A percentile compares a stretch with the other conserved stretches of the same genome.
Evolutionary conservation across 2,329 filamentous ascomycete genomes (phyloP).

Genomic region (Emergomyces pasteurianus): DNA sequence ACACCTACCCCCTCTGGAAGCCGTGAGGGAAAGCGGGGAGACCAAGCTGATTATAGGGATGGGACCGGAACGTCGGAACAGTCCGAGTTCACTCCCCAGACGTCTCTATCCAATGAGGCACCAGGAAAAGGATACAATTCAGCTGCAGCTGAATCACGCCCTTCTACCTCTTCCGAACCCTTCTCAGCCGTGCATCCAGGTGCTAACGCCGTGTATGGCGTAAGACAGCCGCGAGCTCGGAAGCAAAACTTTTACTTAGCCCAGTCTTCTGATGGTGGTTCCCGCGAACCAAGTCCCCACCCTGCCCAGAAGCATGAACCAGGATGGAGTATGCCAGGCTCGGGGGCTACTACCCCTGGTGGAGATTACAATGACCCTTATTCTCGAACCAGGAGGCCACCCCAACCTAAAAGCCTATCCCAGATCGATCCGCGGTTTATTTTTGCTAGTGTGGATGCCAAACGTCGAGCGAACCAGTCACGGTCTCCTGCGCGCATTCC

Average conservation of each 20-base stretch:
- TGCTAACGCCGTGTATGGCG: slow-evolving; percentile 33
- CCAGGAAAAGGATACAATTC: slow-evolving; percentile 20
- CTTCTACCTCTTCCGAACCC: slow-evolving; percentile 29
- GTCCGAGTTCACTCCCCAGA: slow-evolving; percentile 41
- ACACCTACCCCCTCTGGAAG: slow-evolving; percentile 69
- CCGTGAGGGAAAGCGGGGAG: slow-evolving; percentile 36
- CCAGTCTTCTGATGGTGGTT: slow-evolving; percentile 42
- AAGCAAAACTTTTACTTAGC: slow-evolving; percentile 46
- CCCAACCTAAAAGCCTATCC: slow-evolving; percentile 52
- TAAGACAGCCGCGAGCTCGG: slow-evolving; percentile 33
- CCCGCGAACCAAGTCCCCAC: slow-evolving; percentile 51
- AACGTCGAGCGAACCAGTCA: slow-evolving; percentile 45
- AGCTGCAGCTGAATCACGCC: slow-evolving; percentile 24
- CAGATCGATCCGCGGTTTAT: slow-evolving; percentile 72
- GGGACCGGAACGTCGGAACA: slow-evolving; percentile 19
- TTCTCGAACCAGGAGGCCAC: slow-evolving; percentile 64
- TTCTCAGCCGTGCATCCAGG: slow-evolving; percentile 32
- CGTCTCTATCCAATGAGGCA: slow-evolving; percentile 38
- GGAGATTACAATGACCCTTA: slow-evolving; percentile 79
- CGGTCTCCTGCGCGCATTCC: slow-evolving; percentile 25
- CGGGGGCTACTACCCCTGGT: slow-evolving; percentile 64
- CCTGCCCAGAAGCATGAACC: slow-evolving; percentile 41
- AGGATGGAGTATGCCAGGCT: slow-evolving; percentile 45
- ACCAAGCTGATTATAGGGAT: slow-evolving; percentile 21
- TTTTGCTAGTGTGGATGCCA: slow-evolving; percentile 64